A percentile compares a stretch with the other conserved stretches of the same genome.
These are phyloP conservation scores for Collybia mongolica DNA, from an alignment of 768 basidiomycete genomes.

Conservation along the genomic window DNA sequence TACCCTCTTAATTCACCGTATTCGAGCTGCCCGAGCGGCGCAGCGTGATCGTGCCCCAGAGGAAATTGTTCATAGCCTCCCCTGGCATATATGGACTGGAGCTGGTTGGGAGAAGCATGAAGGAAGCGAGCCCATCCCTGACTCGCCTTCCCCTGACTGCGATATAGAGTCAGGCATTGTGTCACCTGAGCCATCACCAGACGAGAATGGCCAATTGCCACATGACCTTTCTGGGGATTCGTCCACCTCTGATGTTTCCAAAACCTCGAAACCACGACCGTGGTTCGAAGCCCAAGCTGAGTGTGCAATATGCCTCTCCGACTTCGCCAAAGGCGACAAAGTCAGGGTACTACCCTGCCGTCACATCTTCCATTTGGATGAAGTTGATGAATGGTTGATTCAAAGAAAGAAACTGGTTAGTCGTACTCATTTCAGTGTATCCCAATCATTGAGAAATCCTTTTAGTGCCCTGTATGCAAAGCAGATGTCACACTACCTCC, in stretches of 20 bases:
- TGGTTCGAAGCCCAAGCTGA: constrained; percentile 85
- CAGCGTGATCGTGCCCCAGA: constrained; percentile 84
- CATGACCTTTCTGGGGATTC: constrained; percentile 24
- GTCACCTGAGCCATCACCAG: constrained; percentile 16
- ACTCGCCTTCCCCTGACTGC: constrained; percentile 25
- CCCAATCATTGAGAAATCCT: constrained; percentile 1
- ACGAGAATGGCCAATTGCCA: constrained; percentile 17
- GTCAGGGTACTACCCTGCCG: constrained; percentile 92
- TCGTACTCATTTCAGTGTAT: constrained; percentile 14
- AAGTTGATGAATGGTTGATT: constrained; percentile 92
- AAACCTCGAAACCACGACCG: constrained; percentile 39
- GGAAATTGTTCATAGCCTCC: constrained; percentile 72
- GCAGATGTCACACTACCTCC: constrained; percentile 80
- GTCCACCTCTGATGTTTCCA: constrained; percentile 37
- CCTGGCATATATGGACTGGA: constrained; percentile 83
- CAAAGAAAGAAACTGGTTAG: constrained; percentile 89
- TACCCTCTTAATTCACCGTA: constrained; percentile 86
- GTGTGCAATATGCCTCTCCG: constrained; percentile 91
- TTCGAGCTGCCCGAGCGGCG: constrained; percentile 80
- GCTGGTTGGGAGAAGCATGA: constrained; percentile 79
- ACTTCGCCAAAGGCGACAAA: constrained; percentile 84
- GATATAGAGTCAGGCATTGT: constrained; percentile 38
- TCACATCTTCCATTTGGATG: constrained; percentile 91
- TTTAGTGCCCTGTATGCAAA: constrained; percentile 89
- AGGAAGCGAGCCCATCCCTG: constrained; percentile 30